A percentile compares a stretch with the other conserved stretches of the same genome.
Conservation (phyloP, 208 protist species). For the Acanthamoeba royreba region DNA sequence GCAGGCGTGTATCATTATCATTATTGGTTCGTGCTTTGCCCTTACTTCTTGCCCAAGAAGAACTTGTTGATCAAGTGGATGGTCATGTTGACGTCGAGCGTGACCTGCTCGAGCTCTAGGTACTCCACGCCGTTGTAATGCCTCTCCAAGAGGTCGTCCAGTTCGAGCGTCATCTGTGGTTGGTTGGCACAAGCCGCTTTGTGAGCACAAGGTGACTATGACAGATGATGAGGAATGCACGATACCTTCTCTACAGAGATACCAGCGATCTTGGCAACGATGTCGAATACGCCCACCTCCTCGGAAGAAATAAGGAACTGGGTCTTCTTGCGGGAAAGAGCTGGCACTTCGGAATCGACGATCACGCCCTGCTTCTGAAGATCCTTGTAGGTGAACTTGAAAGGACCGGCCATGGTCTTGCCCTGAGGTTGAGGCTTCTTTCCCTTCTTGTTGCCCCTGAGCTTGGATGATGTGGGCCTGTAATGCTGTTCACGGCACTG, state of each 20-base stretch:
- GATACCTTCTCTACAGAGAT: slow-evolving; percentile 24
- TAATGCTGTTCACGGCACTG: slow-evolving; percentile 70
- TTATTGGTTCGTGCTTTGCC: too few species aligned
- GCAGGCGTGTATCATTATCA: too few species aligned
- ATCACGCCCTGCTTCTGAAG: slow-evolving; percentile 62
- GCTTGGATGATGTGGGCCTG: slow-evolving; percentile 28
- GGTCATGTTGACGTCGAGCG: slow-evolving; percentile 76
- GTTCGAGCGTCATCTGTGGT: slow-evolving; percentile 61
- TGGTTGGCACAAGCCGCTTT: not conserved
- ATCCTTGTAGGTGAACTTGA: slow-evolving; percentile 54
- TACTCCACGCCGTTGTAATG: slow-evolving; percentile 51
- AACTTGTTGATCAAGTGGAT: slow-evolving; percentile 75
- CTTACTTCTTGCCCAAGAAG: slow-evolving; percentile 64
- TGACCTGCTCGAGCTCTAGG: slow-evolving; percentile 68
- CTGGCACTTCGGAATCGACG: slow-evolving; percentile 65
- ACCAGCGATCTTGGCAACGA: slow-evolving; percentile 70
- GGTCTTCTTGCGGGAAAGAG: slow-evolving; percentile 58
- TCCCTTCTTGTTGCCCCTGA: slow-evolving; percentile 53
- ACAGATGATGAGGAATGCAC: not conserved
- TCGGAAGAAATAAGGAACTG: slow-evolving; percentile 70
- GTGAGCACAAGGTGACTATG: not conserved
- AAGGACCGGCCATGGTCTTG: slow-evolving; percentile 63
- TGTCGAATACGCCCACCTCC: slow-evolving; percentile 69
- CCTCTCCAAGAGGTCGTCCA: slow-evolving; percentile 73
- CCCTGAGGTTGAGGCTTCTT: slow-evolving; percentile 48